Conservation (phyloP, 306 rosid genomes). For the Chamaecrista fasciculata region DNA sequence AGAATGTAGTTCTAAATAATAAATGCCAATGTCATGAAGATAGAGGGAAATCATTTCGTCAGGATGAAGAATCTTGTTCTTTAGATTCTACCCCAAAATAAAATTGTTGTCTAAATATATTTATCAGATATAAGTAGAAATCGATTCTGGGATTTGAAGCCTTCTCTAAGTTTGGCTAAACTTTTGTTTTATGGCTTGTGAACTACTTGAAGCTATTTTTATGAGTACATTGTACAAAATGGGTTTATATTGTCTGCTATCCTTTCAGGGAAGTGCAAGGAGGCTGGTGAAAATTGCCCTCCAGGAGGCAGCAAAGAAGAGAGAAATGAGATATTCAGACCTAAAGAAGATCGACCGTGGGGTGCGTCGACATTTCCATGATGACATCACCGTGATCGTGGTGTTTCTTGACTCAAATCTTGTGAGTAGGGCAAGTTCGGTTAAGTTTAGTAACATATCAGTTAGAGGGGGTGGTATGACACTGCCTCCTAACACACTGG, state of each 20-base stretch:
- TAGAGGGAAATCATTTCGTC: not conserved
- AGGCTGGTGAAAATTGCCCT: constrained; percentile 76
- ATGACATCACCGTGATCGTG: constrained; percentile 91
- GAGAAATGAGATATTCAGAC: constrained; percentile 99
- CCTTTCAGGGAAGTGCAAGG: constrained; percentile 93
- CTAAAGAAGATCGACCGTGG: constrained; percentile 93
- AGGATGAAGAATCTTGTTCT: not conserved
- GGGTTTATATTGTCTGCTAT: constrained; percentile 12
- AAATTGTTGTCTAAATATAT: not conserved
- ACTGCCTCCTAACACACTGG: constrained; percentile 69
- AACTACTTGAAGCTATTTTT: not conserved
- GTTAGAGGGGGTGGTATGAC: constrained; percentile 85
- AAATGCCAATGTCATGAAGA: not conserved
- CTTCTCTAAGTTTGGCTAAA: constrained; percentile 2
- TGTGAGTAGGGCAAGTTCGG: constrained; percentile 71
- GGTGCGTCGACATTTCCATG: constrained; percentile 97
- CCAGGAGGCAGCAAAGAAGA: constrained; percentile 84
- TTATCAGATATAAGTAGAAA: not conserved
- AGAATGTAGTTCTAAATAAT: not conserved
- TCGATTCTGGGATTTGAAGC: not conserved
- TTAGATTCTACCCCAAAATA: not conserved
- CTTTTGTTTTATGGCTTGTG: not conserved
- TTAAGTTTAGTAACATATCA: constrained; percentile 54
- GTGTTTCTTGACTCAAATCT: constrained; percentile 77
- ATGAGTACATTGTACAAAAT: not conserved